Conservation (phyloP, 148 eudicot genomes). For the Vaccinium macrocarpon region DNA sequence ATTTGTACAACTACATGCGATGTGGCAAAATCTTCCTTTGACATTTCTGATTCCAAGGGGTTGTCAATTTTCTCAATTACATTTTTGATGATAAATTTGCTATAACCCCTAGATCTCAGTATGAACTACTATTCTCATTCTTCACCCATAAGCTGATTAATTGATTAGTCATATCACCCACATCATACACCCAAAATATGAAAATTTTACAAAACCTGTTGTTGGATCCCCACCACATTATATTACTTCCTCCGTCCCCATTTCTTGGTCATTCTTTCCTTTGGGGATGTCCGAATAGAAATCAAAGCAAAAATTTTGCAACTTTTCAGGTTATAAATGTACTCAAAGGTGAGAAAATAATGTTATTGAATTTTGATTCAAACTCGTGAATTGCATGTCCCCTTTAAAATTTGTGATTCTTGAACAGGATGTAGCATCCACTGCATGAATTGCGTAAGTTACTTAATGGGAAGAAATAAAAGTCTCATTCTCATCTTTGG, state of each 20-base stretch:
- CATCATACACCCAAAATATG: not conserved
- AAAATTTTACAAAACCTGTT: not conserved
- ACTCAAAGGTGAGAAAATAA: no score
- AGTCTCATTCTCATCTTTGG: not conserved
- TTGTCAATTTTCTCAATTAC: not conserved
- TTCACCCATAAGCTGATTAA: not conserved
- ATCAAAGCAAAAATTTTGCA: no score
- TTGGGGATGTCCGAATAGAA: no score
- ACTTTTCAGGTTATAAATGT: no score
- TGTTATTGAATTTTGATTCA: no score
- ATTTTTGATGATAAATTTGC: not conserved
- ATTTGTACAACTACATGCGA: not conserved
- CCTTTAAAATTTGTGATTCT: no score
- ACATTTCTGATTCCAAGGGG: not conserved
- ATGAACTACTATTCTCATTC: not conserved
- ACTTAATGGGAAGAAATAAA: not conserved
- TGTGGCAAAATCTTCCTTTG: not conserved
- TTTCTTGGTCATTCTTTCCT: not conserved
- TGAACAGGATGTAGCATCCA: no score
- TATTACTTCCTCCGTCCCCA: not conserved
- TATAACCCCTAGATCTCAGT: not conserved
- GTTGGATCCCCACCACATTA: not conserved
- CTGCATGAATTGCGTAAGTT: not conserved
- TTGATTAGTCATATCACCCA: not conserved
- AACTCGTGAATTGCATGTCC: no score